phyloP scores from a whole-genome alignment of 1,139 yeast species.

The Meyerozyma elateridarum region DNA sequence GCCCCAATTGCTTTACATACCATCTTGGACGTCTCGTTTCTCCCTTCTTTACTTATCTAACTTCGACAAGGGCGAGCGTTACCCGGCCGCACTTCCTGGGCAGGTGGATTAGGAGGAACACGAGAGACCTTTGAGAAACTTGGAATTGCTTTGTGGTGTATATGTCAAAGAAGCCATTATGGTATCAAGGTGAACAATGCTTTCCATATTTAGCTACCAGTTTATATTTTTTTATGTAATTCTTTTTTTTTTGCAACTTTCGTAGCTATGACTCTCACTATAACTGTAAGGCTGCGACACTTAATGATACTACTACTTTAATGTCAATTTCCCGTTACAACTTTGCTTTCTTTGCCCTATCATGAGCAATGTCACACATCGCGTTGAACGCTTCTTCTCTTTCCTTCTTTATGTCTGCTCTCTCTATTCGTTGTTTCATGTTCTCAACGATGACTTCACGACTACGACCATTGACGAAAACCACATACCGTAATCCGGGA shows the following conservation, averaged over 20 bases:
- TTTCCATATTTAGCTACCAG: too few species aligned
- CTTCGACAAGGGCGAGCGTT: slow-evolving; percentile 4
- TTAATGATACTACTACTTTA: too few species aligned
- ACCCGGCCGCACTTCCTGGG: slow-evolving; percentile 4
- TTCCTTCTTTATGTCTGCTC: slow-evolving; percentile 51
- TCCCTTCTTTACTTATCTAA: slow-evolving; percentile 2
- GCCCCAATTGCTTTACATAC: slow-evolving; percentile 2
- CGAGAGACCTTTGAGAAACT: too few species aligned
- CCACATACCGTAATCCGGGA: slow-evolving; percentile 86
- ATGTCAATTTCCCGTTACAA: too few species aligned
- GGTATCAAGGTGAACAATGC: too few species aligned
- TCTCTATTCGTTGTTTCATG: slow-evolving; percentile 57
- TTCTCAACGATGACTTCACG: slow-evolving; percentile 60
- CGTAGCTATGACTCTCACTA: too few species aligned
- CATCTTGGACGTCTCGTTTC: slow-evolving; percentile 4
- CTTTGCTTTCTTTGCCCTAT: slow-evolving; percentile 52
- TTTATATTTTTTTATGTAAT: not conserved
- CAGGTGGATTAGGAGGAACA: not conserved
- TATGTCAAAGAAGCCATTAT: too few species aligned
- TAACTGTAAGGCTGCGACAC: too few species aligned
- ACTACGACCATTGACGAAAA: slow-evolving; percentile 80
- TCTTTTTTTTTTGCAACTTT: not conserved
- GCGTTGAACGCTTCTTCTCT: slow-evolving; percentile 66
- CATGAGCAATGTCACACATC: slow-evolving; percentile 87
- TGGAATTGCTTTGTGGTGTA: too few species aligned